Base-by-base conservation (phyloP, 495 filamentous ascomycete species). In the Letharia lupina region DNA sequence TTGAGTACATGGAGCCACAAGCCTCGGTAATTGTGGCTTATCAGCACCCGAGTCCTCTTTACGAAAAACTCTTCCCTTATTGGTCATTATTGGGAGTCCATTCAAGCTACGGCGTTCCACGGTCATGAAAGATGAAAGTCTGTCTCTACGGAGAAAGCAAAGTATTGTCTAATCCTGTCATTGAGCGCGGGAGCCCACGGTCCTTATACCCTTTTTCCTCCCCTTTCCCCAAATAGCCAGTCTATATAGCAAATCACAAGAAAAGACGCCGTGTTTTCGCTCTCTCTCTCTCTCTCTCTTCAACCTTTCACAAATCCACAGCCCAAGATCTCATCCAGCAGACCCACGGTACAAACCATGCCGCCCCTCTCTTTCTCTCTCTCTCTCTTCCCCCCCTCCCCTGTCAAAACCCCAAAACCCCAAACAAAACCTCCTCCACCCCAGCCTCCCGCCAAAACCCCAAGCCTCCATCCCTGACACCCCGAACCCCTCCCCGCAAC, bases 21-120 rank as follows among this genome's bases (percentile, higher is more conserved):
- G 52, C 52, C 16, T 20, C 33, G 54, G 31, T 57, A 57, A 57
- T 57, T 11, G 18, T 5, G 2, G 54, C 54, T 65, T 58, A 48
- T 60, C 35, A 7, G 58, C 56, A 58, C 63, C 63, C 54, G 45
- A 60, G 63, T 28, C 54, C 42, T 65, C 1, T 39, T 28, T 16
- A 58, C 42, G 42, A 65, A 45, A 50, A n/a, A 0, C 7, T 20
- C 2, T 16, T 10, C 2, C 15, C 2, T 33, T 23, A 9, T 10
- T 37, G 31, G 54, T 16, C 4, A 6, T 37, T 37, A 28, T 28
- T 28, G 23, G 31, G 54, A 57, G 31, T 35, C 52, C 11, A 31
- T 4, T 35, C 4, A 35, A 56, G 52, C 52, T 20, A 56, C 52
- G 52, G 52, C 8, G 52, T 35, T 28, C 28, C 3, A 35, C 6